Conservation (phyloP, 2,329 filamentous ascomycete genomes). For the Aureobasidium uvarum region DNA sequence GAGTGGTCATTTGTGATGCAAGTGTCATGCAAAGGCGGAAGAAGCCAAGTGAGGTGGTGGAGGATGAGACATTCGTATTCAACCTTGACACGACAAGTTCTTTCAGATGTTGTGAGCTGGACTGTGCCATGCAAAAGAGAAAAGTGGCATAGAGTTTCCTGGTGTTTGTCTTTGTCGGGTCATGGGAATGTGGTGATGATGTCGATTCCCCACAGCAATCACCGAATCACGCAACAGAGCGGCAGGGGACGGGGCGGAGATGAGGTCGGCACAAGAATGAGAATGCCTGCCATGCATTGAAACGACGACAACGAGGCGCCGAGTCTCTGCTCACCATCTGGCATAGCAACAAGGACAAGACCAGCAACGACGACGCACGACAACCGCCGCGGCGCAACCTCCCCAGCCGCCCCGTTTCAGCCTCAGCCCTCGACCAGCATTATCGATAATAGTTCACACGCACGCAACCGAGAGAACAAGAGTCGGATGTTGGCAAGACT, state of each 20-base stretch:
- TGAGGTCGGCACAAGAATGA: conserved; percentile 8
- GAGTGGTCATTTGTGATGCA: background rate
- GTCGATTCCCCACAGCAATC: conserved; percentile 14
- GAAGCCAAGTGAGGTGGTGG: conserved; percentile 1
- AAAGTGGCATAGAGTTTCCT: background rate
- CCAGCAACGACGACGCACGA: background rate
- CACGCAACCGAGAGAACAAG: background rate
- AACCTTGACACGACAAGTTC: background rate
- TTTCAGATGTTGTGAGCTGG: background rate
- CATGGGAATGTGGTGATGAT: conserved; percentile 1
- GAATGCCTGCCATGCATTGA: conserved; percentile 17
- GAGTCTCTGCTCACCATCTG: background rate
- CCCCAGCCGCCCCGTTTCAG: conserved; percentile 6
- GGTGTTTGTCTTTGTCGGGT: background rate
- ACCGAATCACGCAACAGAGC: conserved; percentile 6
- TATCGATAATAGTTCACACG: conserved; percentile 8
- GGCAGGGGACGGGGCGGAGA: conserved; percentile 21
- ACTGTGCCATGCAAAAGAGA: background rate
- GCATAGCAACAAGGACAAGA: conserved; percentile 14
- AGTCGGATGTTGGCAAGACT: conserved; percentile 12
- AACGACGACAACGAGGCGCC: background rate
- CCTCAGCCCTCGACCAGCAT: background rate
- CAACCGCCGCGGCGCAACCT: conserved; percentile 3
- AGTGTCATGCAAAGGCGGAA: conserved; percentile 13
- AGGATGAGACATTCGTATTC: conserved; percentile 6